Conservation (phyloP, 2,329 filamentous ascomycete genomes). For the Chrysoporthe cubensis region DNA sequence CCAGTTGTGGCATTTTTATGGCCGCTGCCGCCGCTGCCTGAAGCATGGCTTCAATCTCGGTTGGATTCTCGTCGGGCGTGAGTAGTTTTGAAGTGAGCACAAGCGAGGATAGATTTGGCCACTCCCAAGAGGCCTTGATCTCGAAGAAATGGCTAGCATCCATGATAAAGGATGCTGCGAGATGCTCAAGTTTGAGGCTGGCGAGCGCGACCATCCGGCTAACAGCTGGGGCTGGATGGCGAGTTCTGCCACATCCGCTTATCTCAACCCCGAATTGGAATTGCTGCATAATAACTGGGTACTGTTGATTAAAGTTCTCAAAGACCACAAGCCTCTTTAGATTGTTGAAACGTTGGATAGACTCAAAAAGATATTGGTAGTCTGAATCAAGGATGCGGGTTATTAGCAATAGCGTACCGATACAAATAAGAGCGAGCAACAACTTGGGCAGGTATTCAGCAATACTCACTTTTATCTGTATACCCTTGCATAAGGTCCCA, state of each 20-base stretch:
- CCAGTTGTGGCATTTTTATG: constrained; percentile 38
- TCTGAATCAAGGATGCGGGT: constrained; percentile 28
- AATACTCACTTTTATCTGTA: constrained; percentile 32
- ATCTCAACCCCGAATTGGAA: constrained; percentile 24
- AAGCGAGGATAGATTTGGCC: constrained; percentile 39
- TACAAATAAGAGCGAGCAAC: constrained; percentile 27
- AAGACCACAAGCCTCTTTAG: constrained; percentile 35
- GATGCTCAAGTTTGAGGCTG: constrained; percentile 37
- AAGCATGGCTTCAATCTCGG: constrained; percentile 32
- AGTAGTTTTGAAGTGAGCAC: constrained; percentile 39
- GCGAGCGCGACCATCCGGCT: constrained; percentile 33
- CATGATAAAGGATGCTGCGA: constrained; percentile 38
- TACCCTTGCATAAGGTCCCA: constrained; percentile 29
- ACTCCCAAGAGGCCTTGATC: constrained; percentile 33
- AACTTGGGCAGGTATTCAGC: constrained; percentile 25
- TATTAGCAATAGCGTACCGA: constrained; percentile 19
- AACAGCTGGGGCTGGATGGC: constrained; percentile 31
- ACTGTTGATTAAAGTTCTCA: constrained; percentile 40
- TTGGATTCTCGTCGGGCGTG: constrained; percentile 29
- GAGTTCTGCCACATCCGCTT: constrained; percentile 28
- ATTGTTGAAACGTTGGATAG: constrained; percentile 26
- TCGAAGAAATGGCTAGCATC: constrained; percentile 39
- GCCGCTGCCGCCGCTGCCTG: constrained; percentile 34
- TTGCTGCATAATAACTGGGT: constrained; percentile 32
- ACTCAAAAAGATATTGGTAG: constrained; percentile 32